Evolutionary conservation across 805 yeast species (phyloP).

Genomic region (Starmerella potacharoeniae): DNA sequence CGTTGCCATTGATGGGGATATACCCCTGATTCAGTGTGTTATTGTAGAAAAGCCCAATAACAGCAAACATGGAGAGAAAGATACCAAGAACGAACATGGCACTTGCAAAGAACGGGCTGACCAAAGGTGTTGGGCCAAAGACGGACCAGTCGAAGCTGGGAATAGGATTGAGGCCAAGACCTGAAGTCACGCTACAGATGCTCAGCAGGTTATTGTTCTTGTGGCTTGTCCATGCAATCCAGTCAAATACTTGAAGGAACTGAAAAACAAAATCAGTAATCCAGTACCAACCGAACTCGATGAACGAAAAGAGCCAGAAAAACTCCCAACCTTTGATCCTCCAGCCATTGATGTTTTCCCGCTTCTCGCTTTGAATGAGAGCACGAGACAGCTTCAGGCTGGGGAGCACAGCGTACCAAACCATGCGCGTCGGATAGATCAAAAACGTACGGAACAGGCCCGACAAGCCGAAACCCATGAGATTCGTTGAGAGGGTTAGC

Average conservation of each 20-base stretch:
- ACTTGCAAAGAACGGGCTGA: conserved; percentile 36
- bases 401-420: conserved; percentile 47
- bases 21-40: conserved; percentile 43
- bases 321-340: conserved; percentile 40
- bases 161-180: conserved; percentile 45
- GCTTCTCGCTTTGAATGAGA: conserved; percentile 24
- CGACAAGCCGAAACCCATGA: conserved; percentile 57
- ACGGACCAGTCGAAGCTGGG: conserved; percentile 41
- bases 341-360: conserved; percentile 44
- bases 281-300: conserved; percentile 48
- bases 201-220: conserved; percentile 37
- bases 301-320: conserved; percentile 37
- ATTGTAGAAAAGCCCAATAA: conserved; percentile 32
- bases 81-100: conserved; percentile 30
- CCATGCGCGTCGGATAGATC: conserved; percentile 40
- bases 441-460: conserved; percentile 50
- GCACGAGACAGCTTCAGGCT: conserved; percentile 41
- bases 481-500: conserved; percentile 45
- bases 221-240: conserved; percentile 53
- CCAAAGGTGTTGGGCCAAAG: conserved; percentile 26
- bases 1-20: conserved; percentile 41
- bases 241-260: conserved; percentile 50
- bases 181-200: conserved; percentile 38
- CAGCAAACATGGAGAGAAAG: conserved; percentile 27
- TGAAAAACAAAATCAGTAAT: conserved; percentile 55